Conservation (phyloP, 352 stramenopile species). For the Globisporangium mamillatum region DNA sequence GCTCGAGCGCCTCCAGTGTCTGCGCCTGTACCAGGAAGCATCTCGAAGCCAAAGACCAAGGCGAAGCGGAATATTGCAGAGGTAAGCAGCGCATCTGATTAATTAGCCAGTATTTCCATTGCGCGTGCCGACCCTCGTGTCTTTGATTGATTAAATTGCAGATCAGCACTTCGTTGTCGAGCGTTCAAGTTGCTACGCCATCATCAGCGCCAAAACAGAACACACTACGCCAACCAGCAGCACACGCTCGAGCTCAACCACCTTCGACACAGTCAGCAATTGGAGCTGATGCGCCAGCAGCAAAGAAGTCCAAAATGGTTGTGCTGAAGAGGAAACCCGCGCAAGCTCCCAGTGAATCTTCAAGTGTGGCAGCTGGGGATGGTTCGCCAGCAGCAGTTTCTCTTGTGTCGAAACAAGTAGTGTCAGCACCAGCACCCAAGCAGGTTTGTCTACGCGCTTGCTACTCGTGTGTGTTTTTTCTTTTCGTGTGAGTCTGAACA, state of each 20-base stretch:
- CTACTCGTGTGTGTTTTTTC: not conserved
- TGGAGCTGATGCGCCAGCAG: not conserved
- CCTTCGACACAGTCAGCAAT: not conserved
- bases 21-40: not conserved
- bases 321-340: constrained; percentile 4
- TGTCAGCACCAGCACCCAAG: not conserved
- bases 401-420: not conserved
- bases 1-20: not conserved
- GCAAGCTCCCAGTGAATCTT: not conserved
- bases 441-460: not conserved
- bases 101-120: not conserved
- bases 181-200: not conserved
- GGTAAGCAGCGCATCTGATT: not conserved
- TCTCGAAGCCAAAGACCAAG: constrained; percentile 1
- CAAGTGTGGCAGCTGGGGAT: not conserved
- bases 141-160: not conserved
- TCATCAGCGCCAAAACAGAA: not conserved
- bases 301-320: constrained; percentile 5
- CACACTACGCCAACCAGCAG: not conserved
- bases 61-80: constrained; percentile 5
- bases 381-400: not conserved
- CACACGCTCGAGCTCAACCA: not conserved
- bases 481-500: not conserved
- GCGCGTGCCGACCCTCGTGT: not conserved
- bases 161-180: not conserved